A percentile compares a stretch with the other conserved stretches of the same genome.
phyloP scores from a whole-genome alignment of 139 green algal species.

The Closterium sp. region DNA sequence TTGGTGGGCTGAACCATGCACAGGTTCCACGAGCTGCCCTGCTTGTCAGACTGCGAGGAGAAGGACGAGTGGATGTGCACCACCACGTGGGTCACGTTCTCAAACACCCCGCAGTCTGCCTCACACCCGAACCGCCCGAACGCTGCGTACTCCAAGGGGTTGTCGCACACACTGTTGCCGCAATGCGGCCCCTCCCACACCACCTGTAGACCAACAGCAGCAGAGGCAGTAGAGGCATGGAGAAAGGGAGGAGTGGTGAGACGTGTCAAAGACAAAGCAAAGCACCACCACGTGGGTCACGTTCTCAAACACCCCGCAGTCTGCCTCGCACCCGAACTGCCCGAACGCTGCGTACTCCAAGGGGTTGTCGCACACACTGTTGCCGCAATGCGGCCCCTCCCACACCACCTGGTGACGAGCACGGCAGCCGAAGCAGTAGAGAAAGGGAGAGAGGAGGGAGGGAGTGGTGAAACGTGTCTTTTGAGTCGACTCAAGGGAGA shows the following conservation, averaged over 20 bases:
- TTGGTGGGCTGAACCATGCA: neutral
- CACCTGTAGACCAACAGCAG: neutral
- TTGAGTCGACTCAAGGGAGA: no score
- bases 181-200: conserved; percentile 74
- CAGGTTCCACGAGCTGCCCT: neutral
- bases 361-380: conserved; percentile 9
- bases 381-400: conserved; percentile 66
- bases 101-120: conserved; percentile 5
- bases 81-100: neutral
- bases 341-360: conserved; percentile 9
- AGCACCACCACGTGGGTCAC: neutral
- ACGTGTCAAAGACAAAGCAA: no score
- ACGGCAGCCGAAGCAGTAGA: no score
- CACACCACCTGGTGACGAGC: conserved; percentile 64
- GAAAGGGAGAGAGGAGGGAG: no score
- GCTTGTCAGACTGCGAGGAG: neutral
- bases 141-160: neutral
- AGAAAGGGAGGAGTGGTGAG: no score
- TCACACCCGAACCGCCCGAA: conserved; percentile 20
- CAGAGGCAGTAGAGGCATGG: no score
- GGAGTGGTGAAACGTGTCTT: no score
- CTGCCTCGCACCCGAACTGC: conserved; percentile 2
- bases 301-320: conserved; percentile 3
- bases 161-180: conserved; percentile 23
- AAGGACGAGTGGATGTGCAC: conserved; percentile 9